phyloP scores from a whole-genome alignment of 805 yeast genomes.

The Diddensiella transvaalensis region DNA sequence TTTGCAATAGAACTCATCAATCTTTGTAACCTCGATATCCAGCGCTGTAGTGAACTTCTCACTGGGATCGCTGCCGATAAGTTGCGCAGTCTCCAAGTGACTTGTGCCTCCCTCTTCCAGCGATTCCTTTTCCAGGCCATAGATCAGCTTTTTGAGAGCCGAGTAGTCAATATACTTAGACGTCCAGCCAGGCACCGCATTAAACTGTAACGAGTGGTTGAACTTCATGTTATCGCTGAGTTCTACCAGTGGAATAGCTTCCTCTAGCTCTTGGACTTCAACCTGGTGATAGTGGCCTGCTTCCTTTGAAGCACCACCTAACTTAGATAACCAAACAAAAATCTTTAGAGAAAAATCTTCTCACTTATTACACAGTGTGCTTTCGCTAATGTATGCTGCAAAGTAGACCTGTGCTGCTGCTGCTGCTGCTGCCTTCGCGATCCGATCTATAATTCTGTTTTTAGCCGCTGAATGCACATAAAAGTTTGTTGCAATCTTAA shows the following conservation, averaged over 20 bases:
- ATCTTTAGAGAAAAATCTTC: not conserved
- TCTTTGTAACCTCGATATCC: slow-evolving; percentile 70
- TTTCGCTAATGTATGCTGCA: too few relatives aligned
- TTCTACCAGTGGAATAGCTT: not conserved
- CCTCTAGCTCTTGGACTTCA: not conserved
- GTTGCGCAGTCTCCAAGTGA: slow-evolving; percentile 30
- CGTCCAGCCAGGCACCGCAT: slow-evolving; percentile 98
- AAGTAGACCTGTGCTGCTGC: too few relatives aligned
- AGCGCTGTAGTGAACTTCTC: slow-evolving; percentile 65
- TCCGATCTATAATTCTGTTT: too few relatives aligned
- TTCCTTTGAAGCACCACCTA: not conserved
- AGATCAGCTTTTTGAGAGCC: slow-evolving; percentile 77
- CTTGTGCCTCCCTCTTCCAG: slow-evolving; percentile 27
- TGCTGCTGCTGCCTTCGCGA: too few relatives aligned
- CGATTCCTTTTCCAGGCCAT: slow-evolving; percentile 70
- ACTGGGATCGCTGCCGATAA: slow-evolving; percentile 46
- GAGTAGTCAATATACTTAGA: slow-evolving; percentile 88
- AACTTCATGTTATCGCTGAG: slow-evolving; percentile 64
- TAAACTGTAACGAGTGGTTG: slow-evolving; percentile 90
- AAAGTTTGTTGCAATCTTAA: too few relatives aligned
- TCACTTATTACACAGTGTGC: too few relatives aligned
- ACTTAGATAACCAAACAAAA: not conserved
- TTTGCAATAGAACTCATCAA: slow-evolving; percentile 66
- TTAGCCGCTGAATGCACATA: too few relatives aligned
- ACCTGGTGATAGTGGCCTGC: too few relatives aligned